Conservation (phyloP, 768 basidiomycete species). For the Cyclocybe cylindracea region DNA sequence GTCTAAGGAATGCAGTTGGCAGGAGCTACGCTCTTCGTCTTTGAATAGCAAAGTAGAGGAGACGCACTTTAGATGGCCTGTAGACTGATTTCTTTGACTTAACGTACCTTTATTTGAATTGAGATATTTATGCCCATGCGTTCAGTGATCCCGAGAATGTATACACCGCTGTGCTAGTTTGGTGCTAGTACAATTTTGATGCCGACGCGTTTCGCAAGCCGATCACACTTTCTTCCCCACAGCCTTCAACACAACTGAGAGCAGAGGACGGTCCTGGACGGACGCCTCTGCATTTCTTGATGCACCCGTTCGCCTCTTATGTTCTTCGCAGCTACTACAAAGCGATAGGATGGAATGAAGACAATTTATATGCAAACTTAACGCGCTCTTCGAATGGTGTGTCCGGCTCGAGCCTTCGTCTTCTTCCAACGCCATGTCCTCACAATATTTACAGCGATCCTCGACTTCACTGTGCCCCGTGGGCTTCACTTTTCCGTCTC, state of each 20-base stretch:
- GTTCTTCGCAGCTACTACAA: slow-evolving; percentile 88
- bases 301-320: slow-evolving; percentile 89
- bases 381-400: slow-evolving; percentile 88
- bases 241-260: too few species aligned
- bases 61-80: slow-evolving; percentile 4
- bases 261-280: too few species aligned
- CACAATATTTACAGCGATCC: slow-evolving; percentile 58
- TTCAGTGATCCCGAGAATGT: too few species aligned
- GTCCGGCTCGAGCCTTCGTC: slow-evolving; percentile 5
- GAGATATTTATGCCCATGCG: too few species aligned
- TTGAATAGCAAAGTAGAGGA: not conserved
- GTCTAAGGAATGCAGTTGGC: not conserved
- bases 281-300: slow-evolving; percentile 21
- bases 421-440: not conserved
- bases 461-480: slow-evolving; percentile 87
- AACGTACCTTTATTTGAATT: not conserved
- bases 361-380: slow-evolving; percentile 88
- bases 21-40: not conserved
- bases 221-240: too few species aligned
- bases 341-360: slow-evolving; percentile 96
- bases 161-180: too few species aligned
- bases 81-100: not conserved
- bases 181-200: too few species aligned
- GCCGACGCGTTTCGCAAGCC: too few species aligned
- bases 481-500: slow-evolving; percentile 80